Evolutionary conservation across 2,329 filamentous ascomycete species (phyloP).

Genomic region (Talaromyces albobiverticillius): DNA sequence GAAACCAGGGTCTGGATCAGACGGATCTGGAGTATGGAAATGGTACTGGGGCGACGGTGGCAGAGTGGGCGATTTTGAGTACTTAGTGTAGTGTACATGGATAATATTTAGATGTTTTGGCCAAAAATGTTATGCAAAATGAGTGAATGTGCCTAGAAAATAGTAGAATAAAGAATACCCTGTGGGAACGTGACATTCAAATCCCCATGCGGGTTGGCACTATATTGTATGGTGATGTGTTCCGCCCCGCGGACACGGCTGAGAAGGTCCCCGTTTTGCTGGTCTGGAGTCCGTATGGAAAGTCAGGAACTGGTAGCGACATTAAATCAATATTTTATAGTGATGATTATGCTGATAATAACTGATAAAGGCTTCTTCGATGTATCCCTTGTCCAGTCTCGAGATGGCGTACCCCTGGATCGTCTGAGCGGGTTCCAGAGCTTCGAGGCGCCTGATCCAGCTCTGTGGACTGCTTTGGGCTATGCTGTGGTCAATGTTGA

Average conservation of each 20-base stretch:
- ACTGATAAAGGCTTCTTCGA: too few relatives aligned
- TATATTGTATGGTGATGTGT: background rate
- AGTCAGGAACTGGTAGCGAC: background rate
- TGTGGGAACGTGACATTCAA: background rate
- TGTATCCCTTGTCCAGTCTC: background rate
- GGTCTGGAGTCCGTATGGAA: background rate
- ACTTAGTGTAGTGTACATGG: background rate
- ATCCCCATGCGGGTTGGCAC: background rate
- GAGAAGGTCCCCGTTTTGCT: background rate
- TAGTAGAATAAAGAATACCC: too few relatives aligned
- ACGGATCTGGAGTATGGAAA: conserved; percentile 30
- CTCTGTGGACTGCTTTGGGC: background rate
- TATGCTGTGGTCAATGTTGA: background rate
- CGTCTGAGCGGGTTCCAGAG: background rate
- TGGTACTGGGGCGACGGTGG: conserved; percentile 45
- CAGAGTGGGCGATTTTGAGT: conserved; percentile 46
- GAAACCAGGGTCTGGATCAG: conserved; percentile 38
- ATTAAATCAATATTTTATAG: too few relatives aligned
- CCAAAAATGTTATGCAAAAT: too few relatives aligned
- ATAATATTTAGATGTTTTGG: too few relatives aligned
- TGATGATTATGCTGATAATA: too few relatives aligned
- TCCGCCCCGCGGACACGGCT: background rate
- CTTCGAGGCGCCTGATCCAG: background rate
- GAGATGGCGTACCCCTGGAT: background rate
- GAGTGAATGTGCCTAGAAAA: too few relatives aligned